A percentile compares a stretch with the other conserved stretches of the same genome.
Evolutionary conservation across 192 early-diverging fungal genomes (phyloP).

Genomic region (Geranomyces variabilis): DNA sequence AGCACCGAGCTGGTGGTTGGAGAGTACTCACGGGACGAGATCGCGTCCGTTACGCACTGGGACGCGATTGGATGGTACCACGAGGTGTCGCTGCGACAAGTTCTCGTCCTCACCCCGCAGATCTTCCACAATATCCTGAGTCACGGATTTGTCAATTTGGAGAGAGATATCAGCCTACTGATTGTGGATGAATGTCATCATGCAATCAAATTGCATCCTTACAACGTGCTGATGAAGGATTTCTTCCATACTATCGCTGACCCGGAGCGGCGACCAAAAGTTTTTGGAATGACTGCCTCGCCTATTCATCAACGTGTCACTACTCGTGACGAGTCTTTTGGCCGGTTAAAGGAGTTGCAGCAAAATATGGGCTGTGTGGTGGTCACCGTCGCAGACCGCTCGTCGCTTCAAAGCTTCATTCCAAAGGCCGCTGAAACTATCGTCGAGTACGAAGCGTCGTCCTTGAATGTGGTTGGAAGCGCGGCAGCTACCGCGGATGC

Average conservation of each 20-base stretch:
- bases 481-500: neutral
- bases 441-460: slow-evolving; percentile 36
- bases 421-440: slow-evolving; percentile 39
- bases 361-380: slow-evolving; percentile 38
- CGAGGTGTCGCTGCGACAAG: slow-evolving; percentile 63
- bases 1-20: slow-evolving; percentile 72
- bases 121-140: slow-evolving; percentile 81
- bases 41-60: slow-evolving; percentile 37
- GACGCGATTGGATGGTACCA: slow-evolving; percentile 65
- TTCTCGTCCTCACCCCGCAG: slow-evolving; percentile 88
- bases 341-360: slow-evolving; percentile 39
- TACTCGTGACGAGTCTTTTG: slow-evolving; percentile 32
- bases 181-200: slow-evolving; percentile 96
- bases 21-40: slow-evolving; percentile 57
- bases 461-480: neutral
- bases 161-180: slow-evolving; percentile 67
- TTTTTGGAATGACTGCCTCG: slow-evolving; percentile 94
- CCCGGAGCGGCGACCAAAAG: slow-evolving; percentile 64
- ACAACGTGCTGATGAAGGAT: slow-evolving; percentile 78
- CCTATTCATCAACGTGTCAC: slow-evolving; percentile 60
- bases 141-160: slow-evolving; percentile 58
- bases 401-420: slow-evolving; percentile 23
- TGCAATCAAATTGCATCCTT: slow-evolving; percentile 77
- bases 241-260: slow-evolving; percentile 69
- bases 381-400: slow-evolving; percentile 41